phyloP scores from a whole-genome alignment of 352 stramenopile species.

The Phytophthora parvispora region DNA sequence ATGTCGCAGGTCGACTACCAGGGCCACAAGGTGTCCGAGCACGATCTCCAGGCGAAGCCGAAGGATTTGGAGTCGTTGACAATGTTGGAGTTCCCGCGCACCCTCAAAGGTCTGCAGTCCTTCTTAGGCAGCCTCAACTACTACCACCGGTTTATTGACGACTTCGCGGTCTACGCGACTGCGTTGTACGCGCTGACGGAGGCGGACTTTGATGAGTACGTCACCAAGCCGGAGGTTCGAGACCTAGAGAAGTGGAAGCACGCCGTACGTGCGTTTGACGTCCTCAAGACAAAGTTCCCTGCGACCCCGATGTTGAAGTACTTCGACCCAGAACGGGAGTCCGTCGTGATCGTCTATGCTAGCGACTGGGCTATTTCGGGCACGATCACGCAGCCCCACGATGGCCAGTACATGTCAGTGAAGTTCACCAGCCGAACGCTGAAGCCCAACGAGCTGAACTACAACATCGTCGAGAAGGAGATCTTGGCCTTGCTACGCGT shows the following conservation, averaged over 20 bases:
- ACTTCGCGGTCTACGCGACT: slow-evolving; percentile 27
- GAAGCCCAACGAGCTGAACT: too few species aligned
- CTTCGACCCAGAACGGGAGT: slow-evolving; percentile 10
- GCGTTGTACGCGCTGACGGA: slow-evolving; percentile 11
- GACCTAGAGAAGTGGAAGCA: neutral
- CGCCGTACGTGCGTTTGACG: neutral
- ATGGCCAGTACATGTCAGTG: slow-evolving; percentile 2
- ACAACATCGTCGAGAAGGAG: too few species aligned
- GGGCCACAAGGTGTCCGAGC: slow-evolving; percentile 9
- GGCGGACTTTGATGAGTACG: neutral
- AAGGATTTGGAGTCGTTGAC: slow-evolving; percentile 17
- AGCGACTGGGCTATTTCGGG: slow-evolving; percentile 21
- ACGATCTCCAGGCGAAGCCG: slow-evolving; percentile 16
- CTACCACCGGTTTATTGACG: slow-evolving; percentile 21
- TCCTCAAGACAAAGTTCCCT: slow-evolving; percentile 14
- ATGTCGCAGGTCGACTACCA: slow-evolving; percentile 17
- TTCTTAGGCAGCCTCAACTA: slow-evolving; percentile 34
- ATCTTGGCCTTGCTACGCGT: too few species aligned
- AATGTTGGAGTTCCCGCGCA: slow-evolving; percentile 14
- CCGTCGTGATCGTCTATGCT: slow-evolving; percentile 20
- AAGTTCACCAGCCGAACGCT: too few species aligned
- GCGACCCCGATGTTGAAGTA: slow-evolving; percentile 16
- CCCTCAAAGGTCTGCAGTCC: slow-evolving; percentile 21
- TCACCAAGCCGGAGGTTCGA: neutral
- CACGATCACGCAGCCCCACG: slow-evolving; percentile 12